These are phyloP conservation scores for Tricholoma matsutake DNA, from an alignment of 768 basidiomycete species.

Conservation along the genomic window DNA sequence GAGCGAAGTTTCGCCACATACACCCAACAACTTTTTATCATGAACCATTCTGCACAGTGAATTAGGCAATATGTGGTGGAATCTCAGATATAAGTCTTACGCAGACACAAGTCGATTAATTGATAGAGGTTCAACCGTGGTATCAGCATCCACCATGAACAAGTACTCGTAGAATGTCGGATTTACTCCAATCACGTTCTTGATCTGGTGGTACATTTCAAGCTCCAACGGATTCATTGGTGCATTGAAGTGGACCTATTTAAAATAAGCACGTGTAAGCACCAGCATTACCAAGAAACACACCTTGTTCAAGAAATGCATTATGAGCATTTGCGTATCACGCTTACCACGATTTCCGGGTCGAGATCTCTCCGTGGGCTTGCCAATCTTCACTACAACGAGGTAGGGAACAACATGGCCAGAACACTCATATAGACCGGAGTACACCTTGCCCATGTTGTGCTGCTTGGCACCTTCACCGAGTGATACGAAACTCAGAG, in stretches of 20 bases:
- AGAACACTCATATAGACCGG: constrained; percentile 88
- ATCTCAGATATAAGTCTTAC: constrained; percentile 45
- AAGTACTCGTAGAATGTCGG: constrained; percentile 97
- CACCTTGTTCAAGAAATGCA: constrained; percentile 98
- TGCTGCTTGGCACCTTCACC: constrained; percentile 96
- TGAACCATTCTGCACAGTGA: constrained; percentile 80
- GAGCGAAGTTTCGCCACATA: constrained; percentile 92
- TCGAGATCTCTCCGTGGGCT: constrained; percentile 87
- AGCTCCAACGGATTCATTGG: constrained; percentile 97
- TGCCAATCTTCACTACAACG: constrained; percentile 90
- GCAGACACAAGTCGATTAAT: constrained; percentile 91
- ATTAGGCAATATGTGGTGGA: neutral
- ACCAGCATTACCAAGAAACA: constrained; percentile 10
- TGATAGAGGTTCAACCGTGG: constrained; percentile 84
- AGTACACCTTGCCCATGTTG: constrained; percentile 98
- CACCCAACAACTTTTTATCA: constrained; percentile 90
- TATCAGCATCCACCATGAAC: constrained; percentile 94
- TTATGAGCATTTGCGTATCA: constrained; percentile 93
- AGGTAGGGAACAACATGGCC: constrained; percentile 97
- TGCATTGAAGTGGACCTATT: constrained; percentile 90
- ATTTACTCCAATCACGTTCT: constrained; percentile 99
- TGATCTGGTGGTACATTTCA: constrained; percentile 99
- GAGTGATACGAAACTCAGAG: constrained; percentile 88
- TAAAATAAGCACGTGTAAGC: constrained; percentile 3
- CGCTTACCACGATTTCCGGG: constrained; percentile 99